Evolutionary conservation across 2,329 filamentous ascomycete genomes (phyloP), one percentile per base, ranked within the genome.

Genomic region (Fusarium camptoceras): DNA sequence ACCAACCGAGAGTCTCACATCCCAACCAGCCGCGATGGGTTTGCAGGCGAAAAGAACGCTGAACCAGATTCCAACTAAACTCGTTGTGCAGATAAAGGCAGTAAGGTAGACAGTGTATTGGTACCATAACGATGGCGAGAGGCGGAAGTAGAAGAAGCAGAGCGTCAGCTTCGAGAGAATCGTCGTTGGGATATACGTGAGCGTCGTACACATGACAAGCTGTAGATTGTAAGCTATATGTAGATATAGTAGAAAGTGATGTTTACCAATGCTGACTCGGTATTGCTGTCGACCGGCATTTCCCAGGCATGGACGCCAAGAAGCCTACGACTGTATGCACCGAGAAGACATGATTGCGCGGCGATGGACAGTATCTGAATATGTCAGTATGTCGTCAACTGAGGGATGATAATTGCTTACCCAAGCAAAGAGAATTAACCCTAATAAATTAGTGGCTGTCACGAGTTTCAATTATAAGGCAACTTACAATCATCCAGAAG

Each of bases 81-180:
- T 64, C 1, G 31, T 11, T 2, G 42, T 63, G 34, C 60, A 64
- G 8, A 64, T 5, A 2, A 64, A 43, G 9, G 31, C 60, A 1
- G 60, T 64, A 0, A 64, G 47, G 1, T 48, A 63, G 3, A 64
- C 60, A 9, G 60, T 56, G 11, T 64, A 56, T 37, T 56, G 60
- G 6, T 64, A 64, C 60, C 60, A 64, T 0, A 28, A 8, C 7
- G 60, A 63, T 2, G 60, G 60, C 8, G 60, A 64, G 3, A 64
- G 60, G 9, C 60, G 60, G 5, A 43, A 64, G 7, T 64, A 64
- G 15, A 64, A 64, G 43, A 64, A 64, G 58, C 60, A 64, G 7
- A 64, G 49, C 3, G 59, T 64, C 6, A 64, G 11, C 15, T 64
- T 64, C 0, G 60, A 63, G 3, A 64, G 49, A 1, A 64, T 64